phyloP scores from a whole-genome alignment of 2,329 filamentous ascomycete species.

The Alternaria consortialis region DNA sequence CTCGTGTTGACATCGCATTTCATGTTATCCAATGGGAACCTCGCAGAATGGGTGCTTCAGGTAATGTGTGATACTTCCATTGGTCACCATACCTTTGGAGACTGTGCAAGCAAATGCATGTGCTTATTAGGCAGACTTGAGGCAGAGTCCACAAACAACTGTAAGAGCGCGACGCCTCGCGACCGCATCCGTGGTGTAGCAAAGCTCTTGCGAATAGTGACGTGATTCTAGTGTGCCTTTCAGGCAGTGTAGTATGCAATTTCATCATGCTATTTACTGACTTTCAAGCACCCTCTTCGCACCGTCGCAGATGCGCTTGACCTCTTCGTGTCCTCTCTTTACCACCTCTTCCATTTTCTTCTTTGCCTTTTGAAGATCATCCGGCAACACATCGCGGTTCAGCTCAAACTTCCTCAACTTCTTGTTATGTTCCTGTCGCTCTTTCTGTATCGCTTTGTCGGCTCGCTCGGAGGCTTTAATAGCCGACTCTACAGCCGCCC shows the following conservation, averaged over 20 bases:
- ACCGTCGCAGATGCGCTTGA: slow-evolving; percentile 60
- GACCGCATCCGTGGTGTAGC: not conserved
- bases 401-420: slow-evolving; percentile 56
- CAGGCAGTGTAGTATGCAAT: not conserved
- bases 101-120: not conserved
- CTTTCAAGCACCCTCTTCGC: slow-evolving; percentile 58
- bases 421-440: slow-evolving; percentile 60
- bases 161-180: not conserved
- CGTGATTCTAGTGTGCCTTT: not conserved
- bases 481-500: slow-evolving; percentile 51
- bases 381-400: slow-evolving; percentile 55
- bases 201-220: not conserved
- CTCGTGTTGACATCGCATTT: slow-evolving; percentile 16
- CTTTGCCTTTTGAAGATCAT: slow-evolving; percentile 60
- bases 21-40: not conserved
- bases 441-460: slow-evolving; percentile 53
- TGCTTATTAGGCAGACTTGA: not conserved
- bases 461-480: slow-evolving; percentile 56
- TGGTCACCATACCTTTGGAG: not conserved
- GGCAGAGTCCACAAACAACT: not conserved
- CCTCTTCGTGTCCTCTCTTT: slow-evolving; percentile 58
- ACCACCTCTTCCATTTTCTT: slow-evolving; percentile 61
- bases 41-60: not conserved
- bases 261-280: slow-evolving; percentile 26
- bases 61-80: not conserved